Percentiles rank a stretch among this genome's conserved stretches.
phyloP scores from a whole-genome alignment of 148 eudicot genomes.

The Rhododendron henanense region DNA sequence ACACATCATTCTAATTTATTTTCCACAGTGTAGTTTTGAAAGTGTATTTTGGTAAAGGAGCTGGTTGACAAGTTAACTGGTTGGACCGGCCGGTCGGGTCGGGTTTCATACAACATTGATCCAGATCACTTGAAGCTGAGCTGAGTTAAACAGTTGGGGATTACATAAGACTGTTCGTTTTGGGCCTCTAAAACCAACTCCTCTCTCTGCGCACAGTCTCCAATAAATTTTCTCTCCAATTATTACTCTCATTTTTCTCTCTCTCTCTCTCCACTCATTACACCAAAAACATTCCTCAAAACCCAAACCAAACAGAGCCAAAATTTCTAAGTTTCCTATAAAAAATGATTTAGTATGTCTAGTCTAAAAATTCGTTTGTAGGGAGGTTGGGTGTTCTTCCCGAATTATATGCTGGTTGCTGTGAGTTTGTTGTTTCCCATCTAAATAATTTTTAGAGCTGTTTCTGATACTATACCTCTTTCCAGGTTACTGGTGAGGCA shows the following conservation, averaged over 20 bases:
- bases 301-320: too few species aligned
- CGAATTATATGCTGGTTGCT: neutral
- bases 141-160: neutral
- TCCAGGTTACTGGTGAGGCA: conserved; percentile 93
- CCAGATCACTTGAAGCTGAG: neutral
- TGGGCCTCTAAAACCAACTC: neutral
- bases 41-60: neutral
- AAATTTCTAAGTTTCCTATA: neutral
- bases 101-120: neutral
- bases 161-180: neutral
- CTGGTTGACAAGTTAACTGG: neutral
- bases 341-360: neutral
- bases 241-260: too few species aligned
- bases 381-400: neutral
- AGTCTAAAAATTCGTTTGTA: neutral
- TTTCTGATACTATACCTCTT: neutral
- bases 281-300: too few species aligned
- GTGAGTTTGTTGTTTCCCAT: neutral
- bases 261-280: too few species aligned
- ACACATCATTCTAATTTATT: neutral
- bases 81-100: neutral
- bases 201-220: neutral
- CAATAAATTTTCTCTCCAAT: too few species aligned
- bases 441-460: neutral
- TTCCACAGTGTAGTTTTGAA: neutral